Conservation (phyloP, 352 stramenopile species). For the Globisporangium uncinulatum region DNA sequence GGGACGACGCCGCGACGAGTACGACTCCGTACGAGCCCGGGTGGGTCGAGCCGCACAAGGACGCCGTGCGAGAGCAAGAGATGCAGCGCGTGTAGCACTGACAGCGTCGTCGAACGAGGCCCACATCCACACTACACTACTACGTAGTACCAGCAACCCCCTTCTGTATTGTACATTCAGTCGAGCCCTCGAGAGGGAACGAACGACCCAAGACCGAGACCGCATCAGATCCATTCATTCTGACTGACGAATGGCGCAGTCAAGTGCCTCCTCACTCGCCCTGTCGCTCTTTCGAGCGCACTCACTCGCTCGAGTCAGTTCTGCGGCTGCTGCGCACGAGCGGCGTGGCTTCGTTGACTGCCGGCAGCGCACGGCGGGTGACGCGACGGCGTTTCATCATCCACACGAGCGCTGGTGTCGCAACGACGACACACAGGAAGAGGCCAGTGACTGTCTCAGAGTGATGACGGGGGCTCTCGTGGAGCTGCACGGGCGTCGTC, state of each 20-base stretch:
- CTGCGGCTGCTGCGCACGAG: slow-evolving; percentile 14
- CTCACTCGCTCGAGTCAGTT: no score
- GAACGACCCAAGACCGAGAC: no score
- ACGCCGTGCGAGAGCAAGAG: slow-evolving; percentile 1
- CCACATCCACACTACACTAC: no score
- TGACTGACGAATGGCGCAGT: no score
- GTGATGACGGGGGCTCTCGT: background rate
- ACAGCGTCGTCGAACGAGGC: no score
- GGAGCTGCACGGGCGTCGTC: slow-evolving; percentile 1
- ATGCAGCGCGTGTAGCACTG: slow-evolving; percentile 6
- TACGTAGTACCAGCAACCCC: no score
- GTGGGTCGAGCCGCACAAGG: background rate
- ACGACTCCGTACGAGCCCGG: background rate
- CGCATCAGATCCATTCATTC: no score
- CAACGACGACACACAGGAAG: slow-evolving; percentile 2
- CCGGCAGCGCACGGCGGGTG: background rate
- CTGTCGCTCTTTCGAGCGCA: background rate
- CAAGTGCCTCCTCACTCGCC: background rate
- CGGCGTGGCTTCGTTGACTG: slow-evolving; percentile 8
- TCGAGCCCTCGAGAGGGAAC: no score
- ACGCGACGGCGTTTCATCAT: slow-evolving; percentile 12
- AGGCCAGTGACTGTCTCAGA: background rate
- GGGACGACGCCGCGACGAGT: background rate
- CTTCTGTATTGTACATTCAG: no score
- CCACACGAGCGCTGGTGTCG: slow-evolving; percentile 11